Evolutionary conservation across 352 stramenopile genomes (phyloP).

Genomic region (Phytopythium vexans): DNA sequence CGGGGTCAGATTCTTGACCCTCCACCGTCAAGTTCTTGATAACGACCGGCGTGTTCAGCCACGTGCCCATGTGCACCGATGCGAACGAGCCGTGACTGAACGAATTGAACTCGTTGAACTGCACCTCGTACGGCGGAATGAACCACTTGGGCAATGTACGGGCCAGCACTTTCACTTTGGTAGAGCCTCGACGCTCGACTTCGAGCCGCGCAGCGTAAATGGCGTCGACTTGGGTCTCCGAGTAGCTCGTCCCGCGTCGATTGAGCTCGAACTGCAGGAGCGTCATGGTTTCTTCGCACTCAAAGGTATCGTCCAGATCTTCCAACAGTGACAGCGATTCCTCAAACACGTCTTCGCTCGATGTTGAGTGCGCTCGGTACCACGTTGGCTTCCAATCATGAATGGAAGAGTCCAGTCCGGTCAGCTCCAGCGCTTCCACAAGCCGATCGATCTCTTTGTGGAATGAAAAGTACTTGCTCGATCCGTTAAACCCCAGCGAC

Average conservation of each 20-base stretch:
- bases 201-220: conserved; percentile 13
- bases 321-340: conserved; percentile 12
- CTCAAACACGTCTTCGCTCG: conserved; percentile 9
- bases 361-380: conserved; percentile 14
- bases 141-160: conserved; percentile 28
- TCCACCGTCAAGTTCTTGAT: conserved; percentile 23
- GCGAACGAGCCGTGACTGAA: conserved; percentile 26
- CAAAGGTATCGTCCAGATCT: conserved; percentile 14
- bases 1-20: too few species aligned
- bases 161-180: conserved; percentile 6
- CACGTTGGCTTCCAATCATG: conserved; percentile 29
- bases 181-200: conserved; percentile 8
- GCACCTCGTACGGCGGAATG: conserved; percentile 30
- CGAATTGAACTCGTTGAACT: conserved; percentile 21
- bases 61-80: conserved; percentile 25
- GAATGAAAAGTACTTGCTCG: conserved; percentile 23
- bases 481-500: conserved; percentile 12
- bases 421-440: conserved; percentile 6
- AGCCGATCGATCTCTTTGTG: conserved; percentile 31
- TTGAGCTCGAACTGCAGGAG: conserved; percentile 27
- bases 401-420: conserved; percentile 4
- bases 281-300: conserved; percentile 22
- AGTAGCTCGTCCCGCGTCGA: conserved; percentile 20
- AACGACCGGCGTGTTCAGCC: conserved; percentile 27
- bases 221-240: conserved; percentile 14